Percentiles rank a stretch among this genome's conserved stretches.
Conservation (phyloP, 176 grass and related monocot species). For the Phragmites australis region DNA sequence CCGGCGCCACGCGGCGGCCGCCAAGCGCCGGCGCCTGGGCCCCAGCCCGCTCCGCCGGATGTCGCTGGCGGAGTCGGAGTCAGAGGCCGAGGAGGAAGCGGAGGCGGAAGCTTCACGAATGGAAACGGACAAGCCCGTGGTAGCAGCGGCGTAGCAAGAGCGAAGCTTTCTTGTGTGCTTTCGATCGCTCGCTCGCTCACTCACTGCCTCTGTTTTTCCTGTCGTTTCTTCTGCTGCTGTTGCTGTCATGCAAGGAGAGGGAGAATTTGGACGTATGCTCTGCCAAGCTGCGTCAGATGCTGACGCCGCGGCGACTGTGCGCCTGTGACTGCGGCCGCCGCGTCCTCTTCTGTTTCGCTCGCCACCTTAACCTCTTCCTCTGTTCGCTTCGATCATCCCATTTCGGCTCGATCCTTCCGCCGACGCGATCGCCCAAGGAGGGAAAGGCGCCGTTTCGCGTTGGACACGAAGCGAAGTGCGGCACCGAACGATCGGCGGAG, state of each 20-base stretch:
- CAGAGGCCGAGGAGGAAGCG: constrained; percentile 26
- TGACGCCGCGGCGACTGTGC: constrained; percentile 5
- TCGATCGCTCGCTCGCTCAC: neutral
- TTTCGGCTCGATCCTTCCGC: neutral
- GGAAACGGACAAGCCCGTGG: neutral
- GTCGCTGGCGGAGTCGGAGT: constrained; percentile 56
- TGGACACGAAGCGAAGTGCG: constrained; percentile 12
- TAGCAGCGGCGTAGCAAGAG: neutral
- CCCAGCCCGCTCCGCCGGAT: constrained; percentile 82
- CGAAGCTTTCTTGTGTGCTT: constrained; percentile 24
- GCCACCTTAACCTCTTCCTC: neutral
- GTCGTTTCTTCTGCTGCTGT: neutral
- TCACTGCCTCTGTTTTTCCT: neutral
- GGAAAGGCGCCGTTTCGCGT: no score
- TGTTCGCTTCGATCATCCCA: neutral
- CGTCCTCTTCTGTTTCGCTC: neutral
- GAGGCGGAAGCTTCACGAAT: neutral
- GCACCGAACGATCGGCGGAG: neutral
- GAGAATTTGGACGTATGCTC: constrained; percentile 14
- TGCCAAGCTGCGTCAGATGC: neutral
- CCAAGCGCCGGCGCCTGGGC: constrained; percentile 73
- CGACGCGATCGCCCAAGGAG: no score
- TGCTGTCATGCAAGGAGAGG: constrained; percentile 26
- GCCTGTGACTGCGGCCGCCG: neutral
- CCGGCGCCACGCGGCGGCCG: constrained; percentile 59